Conservation (phyloP, 768 basidiomycete species). For the Suillus ampliporus region DNA sequence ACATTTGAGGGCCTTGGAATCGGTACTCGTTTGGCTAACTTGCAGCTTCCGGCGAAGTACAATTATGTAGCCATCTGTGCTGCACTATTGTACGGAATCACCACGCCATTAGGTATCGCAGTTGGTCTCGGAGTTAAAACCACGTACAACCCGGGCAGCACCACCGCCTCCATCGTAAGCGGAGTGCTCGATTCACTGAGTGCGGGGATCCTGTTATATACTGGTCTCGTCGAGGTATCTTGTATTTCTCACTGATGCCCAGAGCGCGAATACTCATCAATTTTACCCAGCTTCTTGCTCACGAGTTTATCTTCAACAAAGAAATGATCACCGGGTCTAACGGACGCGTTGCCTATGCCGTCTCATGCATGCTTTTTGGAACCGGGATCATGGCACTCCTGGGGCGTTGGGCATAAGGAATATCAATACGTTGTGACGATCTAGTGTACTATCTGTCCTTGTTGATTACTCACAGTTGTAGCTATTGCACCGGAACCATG, state of each 20-base stretch:
- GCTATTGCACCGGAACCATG: background rate
- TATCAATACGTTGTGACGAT: background rate
- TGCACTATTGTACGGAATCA: conserved; percentile 71
- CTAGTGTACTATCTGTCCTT: background rate
- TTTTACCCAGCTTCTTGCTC: conserved; percentile 76
- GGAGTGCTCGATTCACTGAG: conserved; percentile 87
- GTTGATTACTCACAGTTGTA: background rate
- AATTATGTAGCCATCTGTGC: conserved; percentile 61
- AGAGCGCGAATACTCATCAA: conserved; percentile 9
- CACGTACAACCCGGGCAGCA: conserved; percentile 81
- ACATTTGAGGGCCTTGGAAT: conserved; percentile 94
- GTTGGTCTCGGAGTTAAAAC: conserved; percentile 75
- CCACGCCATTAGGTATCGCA: conserved; percentile 90
- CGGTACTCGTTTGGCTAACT: conserved; percentile 85
- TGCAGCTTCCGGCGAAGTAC: conserved; percentile 63
- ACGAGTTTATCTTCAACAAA: conserved; percentile 92
- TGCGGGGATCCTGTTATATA: conserved; percentile 88
- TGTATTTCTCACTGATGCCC: background rate
- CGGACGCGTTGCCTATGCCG: conserved; percentile 68
- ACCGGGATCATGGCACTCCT: conserved; percentile 90
- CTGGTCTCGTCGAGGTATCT: conserved; percentile 81
- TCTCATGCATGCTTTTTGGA: conserved; percentile 82
- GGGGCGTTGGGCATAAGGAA: conserved; percentile 82
- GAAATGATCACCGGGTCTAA: conserved; percentile 80
- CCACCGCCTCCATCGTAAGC: conserved; percentile 79